These are phyloP conservation scores for Pichia sp. DNA, from an alignment of 1,139 yeast genomes.

Conservation along the genomic window DNA sequence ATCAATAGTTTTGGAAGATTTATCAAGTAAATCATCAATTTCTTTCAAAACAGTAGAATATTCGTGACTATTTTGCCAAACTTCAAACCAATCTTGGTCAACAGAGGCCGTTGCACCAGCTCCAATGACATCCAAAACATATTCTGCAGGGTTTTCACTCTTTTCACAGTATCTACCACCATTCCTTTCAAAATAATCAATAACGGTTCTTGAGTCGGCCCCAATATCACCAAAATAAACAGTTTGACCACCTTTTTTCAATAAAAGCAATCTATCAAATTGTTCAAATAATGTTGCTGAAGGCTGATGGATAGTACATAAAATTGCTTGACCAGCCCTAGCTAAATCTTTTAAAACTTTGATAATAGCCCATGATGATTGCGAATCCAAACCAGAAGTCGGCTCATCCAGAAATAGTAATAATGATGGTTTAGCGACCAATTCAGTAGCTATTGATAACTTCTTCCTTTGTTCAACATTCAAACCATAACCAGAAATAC, in stretches of 20 bases:
- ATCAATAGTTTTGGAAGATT: conserved; percentile 26
- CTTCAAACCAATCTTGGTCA: conserved; percentile 11
- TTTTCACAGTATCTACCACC: conserved; percentile 45
- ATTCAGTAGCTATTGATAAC: conserved; percentile 45
- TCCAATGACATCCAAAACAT: conserved; percentile 50
- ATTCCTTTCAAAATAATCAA: conserved; percentile 44
- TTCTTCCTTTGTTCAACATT: conserved; percentile 39
- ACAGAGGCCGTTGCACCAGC: conserved; percentile 48
- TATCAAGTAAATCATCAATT: conserved; percentile 21
- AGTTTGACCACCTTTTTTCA: conserved; percentile 46
- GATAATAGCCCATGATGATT: conserved; percentile 45
- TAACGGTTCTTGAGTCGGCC: conserved; percentile 37
- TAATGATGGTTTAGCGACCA: conserved; percentile 44
- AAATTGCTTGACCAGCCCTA: conserved; percentile 42
- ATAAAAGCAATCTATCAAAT: conserved; percentile 38
- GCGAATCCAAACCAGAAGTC: conserved; percentile 47
- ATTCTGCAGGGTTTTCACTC: conserved; percentile 48
- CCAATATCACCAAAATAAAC: conserved; percentile 58
- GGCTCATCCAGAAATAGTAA: conserved; percentile 45
- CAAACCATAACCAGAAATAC: conserved; percentile 45
- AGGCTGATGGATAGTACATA: conserved; percentile 54
- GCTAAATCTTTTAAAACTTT: conserved; percentile 38
- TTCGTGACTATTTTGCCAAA: background rate
- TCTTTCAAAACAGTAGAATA: conserved; percentile 14
- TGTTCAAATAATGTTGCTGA: conserved; percentile 46